Evolutionary conservation across 805 yeast genomes (phyloP), one percentile per base, ranked within the genome.

Genomic region (Teunomyces pallodes): DNA sequence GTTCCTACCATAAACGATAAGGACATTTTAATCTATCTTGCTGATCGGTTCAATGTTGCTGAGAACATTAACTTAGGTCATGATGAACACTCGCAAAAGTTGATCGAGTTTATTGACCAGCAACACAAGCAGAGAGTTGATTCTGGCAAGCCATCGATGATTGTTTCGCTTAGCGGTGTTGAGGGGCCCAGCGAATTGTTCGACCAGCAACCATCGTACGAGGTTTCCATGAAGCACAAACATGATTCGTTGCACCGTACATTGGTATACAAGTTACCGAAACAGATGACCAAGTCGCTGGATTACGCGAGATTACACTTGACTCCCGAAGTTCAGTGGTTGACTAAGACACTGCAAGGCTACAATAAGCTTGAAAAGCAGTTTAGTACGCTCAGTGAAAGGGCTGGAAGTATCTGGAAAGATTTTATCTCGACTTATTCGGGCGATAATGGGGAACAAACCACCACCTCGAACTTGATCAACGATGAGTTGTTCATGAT

Each of bases 401-500:
- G 66, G 46, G 53, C 74, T 54, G 62, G 62, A 14, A 52, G 55
- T 10, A 59, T 72, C 27, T 77, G 81, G 81, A 49, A 52, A 12
- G 49, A 51, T 4, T 58, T 75, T 50, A 63, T 65, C 48, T 50
- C 45, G 17, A 17, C 36, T 6, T 26, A 16, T 12, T 17, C 20
- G 10, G 10, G 17, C n/a, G 24, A 28, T 12, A 20, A 10, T n/a
- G 20, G 3, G 6, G 38, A 46, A 20, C 36, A 46, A 13, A 40
- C 41, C 24, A 45, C 50, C 9, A 43, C 41, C 14, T 31, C 65
- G 53, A 55, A 61, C 42, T 57, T 66, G 36, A 69, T 77, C 47
- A 73, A 69, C 56, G 82, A 79, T 54, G 70, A 73, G 52, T 54
- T 63, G n/a, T 79, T 72, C 61, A 74, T 77, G 49, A 71, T 65